Evolutionary conservation across 495 filamentous ascomycete species (phyloP).

Genomic region (Lepraria neglecta): DNA sequence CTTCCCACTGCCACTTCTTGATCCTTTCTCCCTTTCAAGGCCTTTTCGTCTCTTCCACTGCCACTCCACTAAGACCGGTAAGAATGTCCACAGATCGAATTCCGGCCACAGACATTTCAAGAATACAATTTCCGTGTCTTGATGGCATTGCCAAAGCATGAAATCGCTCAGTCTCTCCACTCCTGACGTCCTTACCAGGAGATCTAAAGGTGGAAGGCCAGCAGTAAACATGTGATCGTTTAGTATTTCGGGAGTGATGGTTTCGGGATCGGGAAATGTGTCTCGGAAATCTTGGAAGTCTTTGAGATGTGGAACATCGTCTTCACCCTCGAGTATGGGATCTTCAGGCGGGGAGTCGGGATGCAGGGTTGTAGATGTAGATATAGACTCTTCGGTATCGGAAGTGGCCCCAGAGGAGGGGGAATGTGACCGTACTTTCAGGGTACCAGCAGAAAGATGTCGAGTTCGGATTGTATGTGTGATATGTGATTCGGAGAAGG

Average conservation of each 20-base stretch:
- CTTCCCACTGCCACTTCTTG: not conserved
- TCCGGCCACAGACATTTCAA: constrained; percentile 92
- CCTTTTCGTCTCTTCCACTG: constrained; percentile 64
- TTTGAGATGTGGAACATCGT: constrained; percentile 9
- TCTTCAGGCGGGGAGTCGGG: constrained; percentile 36
- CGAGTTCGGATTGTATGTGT: constrained; percentile 68
- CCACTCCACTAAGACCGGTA: constrained; percentile 89
- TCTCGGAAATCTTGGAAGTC: constrained; percentile 18
- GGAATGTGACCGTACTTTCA: constrained; percentile 21
- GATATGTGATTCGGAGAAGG: constrained; percentile 83
- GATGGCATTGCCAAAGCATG: constrained; percentile 96
- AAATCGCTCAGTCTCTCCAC: constrained; percentile 92
- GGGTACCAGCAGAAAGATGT: constrained; percentile 37
- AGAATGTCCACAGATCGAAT: constrained; percentile 89
- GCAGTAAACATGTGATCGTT: constrained; percentile 77
- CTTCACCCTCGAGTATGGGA: constrained; percentile 24
- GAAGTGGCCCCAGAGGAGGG: constrained; percentile 26
- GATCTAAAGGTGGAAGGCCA: constrained; percentile 76
- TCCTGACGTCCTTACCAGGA: constrained; percentile 84
- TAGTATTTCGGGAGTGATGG: constrained; percentile 72
- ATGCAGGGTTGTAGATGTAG: constrained; percentile 50
- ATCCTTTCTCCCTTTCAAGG: constrained; percentile 26
- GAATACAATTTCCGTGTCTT: constrained; percentile 87
- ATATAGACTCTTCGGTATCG: constrained; percentile 35
- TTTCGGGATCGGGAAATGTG: constrained; percentile 64